A percentile compares a stretch with the other conserved stretches of the same genome.
phyloP scores from a whole-genome alignment of 1,284 basidiomycete species.

The Erythrobasidium hasegawianum region DNA sequence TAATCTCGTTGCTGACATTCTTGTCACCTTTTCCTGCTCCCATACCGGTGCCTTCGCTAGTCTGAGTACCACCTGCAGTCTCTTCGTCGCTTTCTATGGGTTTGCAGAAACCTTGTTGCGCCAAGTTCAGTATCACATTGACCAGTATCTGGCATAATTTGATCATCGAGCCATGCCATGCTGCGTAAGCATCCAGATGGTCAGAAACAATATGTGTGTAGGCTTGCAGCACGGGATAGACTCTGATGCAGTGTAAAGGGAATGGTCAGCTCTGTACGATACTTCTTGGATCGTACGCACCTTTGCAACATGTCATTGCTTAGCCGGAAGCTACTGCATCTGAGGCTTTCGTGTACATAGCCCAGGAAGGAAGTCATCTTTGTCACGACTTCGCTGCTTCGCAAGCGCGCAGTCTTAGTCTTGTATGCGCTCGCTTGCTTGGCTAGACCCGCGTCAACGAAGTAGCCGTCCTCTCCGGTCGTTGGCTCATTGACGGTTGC shows the following conservation, averaged over 20 bases:
- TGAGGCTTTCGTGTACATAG: too few relatives aligned
- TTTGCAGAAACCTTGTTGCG: constrained; percentile 86
- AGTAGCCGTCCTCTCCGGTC: neutral
- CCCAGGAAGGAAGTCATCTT: neutral
- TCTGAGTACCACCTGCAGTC: constrained; percentile 48
- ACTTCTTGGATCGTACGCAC: too few relatives aligned
- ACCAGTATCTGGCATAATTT: constrained; percentile 78
- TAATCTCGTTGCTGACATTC: constrained; percentile 86
- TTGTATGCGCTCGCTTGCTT: neutral
- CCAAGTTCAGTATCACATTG: constrained; percentile 68
- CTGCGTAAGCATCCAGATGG: constrained; percentile 57
- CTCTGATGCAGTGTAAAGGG: constrained; percentile 42
- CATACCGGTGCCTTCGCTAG: constrained; percentile 70
- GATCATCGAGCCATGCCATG: constrained; percentile 74
- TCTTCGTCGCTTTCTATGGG: constrained; percentile 63
- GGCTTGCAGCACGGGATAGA: constrained; percentile 64
- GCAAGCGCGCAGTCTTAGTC: neutral
- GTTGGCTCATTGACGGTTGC: neutral
- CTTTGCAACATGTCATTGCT: too few relatives aligned
- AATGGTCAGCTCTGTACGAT: neutral
- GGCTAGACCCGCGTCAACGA: neutral
- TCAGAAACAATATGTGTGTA: constrained; percentile 59
- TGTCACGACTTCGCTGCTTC: neutral
- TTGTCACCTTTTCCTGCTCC: constrained; percentile 79
- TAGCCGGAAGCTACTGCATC: too few relatives aligned